A percentile compares a stretch with the other conserved stretches of the same genome.
Evolutionary conservation across 805 yeast species (phyloP).

Genomic region (Pichia scutulata): DNA sequence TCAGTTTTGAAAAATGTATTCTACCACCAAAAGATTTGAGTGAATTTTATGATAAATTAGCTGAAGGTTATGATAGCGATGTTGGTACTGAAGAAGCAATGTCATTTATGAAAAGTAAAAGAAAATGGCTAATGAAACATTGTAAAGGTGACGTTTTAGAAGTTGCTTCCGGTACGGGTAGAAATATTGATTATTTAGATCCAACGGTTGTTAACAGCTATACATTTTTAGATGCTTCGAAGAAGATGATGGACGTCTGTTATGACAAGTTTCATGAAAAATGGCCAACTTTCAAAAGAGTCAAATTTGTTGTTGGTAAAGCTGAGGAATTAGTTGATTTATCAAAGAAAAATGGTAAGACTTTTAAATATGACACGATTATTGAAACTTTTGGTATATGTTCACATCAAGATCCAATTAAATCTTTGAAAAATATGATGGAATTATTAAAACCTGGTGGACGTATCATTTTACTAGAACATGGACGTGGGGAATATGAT

Average conservation of each 20-base stretch:
- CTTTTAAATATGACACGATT: conserved; percentile 76
- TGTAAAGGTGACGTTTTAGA: conserved; percentile 86
- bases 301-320: conserved; percentile 82
- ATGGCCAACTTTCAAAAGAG: conserved; percentile 62
- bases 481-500: conserved; percentile 80
- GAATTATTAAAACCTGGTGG: conserved; percentile 81
- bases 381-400: conserved; percentile 93
- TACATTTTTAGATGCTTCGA: conserved; percentile 80
- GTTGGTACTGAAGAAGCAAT: conserved; percentile 68
- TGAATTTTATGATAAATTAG: conserved; percentile 66
- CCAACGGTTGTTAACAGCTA: conserved; percentile 56
- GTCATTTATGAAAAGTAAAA: conserved; percentile 50
- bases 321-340: conserved; percentile 73
- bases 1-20: conserved; percentile 33
- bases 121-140: conserved; percentile 75
- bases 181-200: conserved; percentile 73
- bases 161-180: conserved; percentile 93
- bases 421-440: conserved; percentile 68
- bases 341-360: conserved; percentile 21
- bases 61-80: conserved; percentile 71
- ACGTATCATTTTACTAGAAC: conserved; percentile 79
- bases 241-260: conserved; percentile 77
- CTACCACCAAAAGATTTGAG: conserved; percentile 78
- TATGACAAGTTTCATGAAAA: conserved; percentile 60
- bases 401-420: conserved; percentile 89